phyloP scores from a whole-genome alignment of 2,329 filamentous ascomycete species.

The Talaromyces sp. region DNA sequence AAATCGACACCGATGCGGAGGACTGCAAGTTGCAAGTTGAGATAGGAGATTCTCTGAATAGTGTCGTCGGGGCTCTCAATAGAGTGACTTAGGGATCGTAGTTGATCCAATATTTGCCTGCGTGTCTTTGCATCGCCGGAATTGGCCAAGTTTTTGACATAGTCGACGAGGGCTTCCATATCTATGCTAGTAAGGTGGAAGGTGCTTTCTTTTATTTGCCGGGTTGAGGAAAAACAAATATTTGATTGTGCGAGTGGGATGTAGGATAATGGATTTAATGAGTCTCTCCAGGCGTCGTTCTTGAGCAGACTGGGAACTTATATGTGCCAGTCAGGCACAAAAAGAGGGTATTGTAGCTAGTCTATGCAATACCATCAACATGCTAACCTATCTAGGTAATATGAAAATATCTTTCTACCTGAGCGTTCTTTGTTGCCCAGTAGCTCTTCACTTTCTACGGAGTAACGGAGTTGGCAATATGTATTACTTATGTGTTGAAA shows the following conservation, averaged over 20 bases:
- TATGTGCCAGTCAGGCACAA: not conserved
- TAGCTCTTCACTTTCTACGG: no score
- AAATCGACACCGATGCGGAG: conserved; percentile 22
- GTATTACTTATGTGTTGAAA: no score
- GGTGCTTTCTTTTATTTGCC: no score
- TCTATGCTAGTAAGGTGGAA: not conserved
- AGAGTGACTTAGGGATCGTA: not conserved
- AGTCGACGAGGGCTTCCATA: conserved; percentile 1
- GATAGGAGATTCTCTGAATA: not conserved
- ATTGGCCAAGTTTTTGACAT: conserved; percentile 1
- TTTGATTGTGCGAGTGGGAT: not conserved
- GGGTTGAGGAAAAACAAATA: no score
- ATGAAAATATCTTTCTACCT: no score
- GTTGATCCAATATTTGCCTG: not conserved
- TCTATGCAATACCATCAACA: no score
- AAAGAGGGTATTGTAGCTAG: no score
- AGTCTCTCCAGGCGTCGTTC: not conserved
- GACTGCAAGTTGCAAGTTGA: conserved; percentile 20
- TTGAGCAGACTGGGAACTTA: not conserved
- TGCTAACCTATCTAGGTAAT: no score
- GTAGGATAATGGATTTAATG: not conserved
- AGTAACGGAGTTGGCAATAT: no score
- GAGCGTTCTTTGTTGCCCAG: no score
- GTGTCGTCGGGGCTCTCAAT: conserved; percentile 6
- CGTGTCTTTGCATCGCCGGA: conserved; percentile 6